These are phyloP conservation scores for Podila verticillata DNA, from an alignment of 192 early-diverging fungal genomes.

Conservation along the genomic window DNA sequence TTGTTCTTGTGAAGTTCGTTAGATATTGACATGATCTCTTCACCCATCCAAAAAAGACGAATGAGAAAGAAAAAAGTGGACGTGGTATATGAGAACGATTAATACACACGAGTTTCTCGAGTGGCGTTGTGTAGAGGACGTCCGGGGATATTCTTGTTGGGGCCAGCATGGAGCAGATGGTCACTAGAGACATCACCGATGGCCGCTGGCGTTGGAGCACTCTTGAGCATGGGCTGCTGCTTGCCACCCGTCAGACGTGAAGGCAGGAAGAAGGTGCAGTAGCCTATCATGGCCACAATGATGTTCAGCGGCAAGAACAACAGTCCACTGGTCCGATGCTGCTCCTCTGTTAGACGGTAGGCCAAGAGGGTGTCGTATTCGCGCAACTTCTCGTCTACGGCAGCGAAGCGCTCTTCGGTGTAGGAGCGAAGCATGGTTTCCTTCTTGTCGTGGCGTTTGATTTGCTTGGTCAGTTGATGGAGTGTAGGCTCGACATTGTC, in stretches of 20 bases:
- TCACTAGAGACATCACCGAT: slow-evolving; percentile 31
- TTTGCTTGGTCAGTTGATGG: slow-evolving; percentile 60
- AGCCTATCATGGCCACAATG: slow-evolving; percentile 51
- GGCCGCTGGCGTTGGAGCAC: slow-evolving; percentile 26
- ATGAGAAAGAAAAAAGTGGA: background rate
- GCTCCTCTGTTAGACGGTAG: slow-evolving; percentile 63
- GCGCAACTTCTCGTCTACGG: slow-evolving; percentile 60
- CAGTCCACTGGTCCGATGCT: slow-evolving; percentile 46
- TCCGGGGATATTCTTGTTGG: slow-evolving; percentile 4
- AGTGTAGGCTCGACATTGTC: slow-evolving; percentile 62
- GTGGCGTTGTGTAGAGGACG: slow-evolving; percentile 29
- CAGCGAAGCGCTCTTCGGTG: slow-evolving; percentile 61
- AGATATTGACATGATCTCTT: too few species aligned
- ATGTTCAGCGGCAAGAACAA: slow-evolving; percentile 66
- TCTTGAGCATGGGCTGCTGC: slow-evolving; percentile 47
- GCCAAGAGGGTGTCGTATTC: slow-evolving; percentile 63
- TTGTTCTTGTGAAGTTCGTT: too few species aligned
- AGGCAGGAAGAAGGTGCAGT: slow-evolving; percentile 56
- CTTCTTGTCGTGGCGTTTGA: slow-evolving; percentile 66
- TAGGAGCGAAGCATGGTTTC: slow-evolving; percentile 60
- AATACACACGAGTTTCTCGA: slow-evolving; percentile 41
- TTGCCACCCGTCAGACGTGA: slow-evolving; percentile 26
- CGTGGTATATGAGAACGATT: background rate
- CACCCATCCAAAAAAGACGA: background rate
- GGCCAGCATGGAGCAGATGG: background rate